Evolutionary conservation across 495 filamentous ascomycete genomes (phyloP).

Genomic region (Penicillium silybi): DNA sequence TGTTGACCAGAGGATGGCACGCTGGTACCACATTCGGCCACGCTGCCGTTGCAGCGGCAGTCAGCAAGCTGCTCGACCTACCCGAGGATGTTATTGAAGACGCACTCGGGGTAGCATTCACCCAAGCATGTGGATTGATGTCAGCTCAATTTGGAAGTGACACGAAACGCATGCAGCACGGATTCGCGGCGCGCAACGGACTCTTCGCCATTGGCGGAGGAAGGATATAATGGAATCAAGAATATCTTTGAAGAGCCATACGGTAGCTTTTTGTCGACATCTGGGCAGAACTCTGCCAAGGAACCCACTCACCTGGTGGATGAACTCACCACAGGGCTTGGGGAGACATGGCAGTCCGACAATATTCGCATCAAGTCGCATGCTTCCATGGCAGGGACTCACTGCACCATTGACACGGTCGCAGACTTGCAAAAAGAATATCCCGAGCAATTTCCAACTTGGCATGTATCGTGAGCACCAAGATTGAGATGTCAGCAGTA

Average conservation of each 20-base stretch:
- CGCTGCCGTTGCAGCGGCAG: conserved; percentile 35
- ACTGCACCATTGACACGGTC: conserved; percentile 31
- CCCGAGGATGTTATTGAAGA: conserved; percentile 26
- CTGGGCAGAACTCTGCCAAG: conserved; percentile 29
- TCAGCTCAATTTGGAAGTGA: conserved; percentile 41
- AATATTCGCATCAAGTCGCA: conserved; percentile 38
- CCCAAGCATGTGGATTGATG: conserved; percentile 41
- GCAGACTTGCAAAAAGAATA: conserved; percentile 20
- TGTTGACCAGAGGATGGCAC: conserved; percentile 42
- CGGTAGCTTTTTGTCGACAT: conserved; percentile 40
- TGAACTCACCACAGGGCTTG: conserved; percentile 32
- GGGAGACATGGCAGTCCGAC: conserved; percentile 34
- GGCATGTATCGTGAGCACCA: conserved; percentile 20
- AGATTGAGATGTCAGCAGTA: conserved; percentile 26
- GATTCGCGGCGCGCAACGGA: conserved; percentile 43
- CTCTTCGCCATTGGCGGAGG: conserved; percentile 37
- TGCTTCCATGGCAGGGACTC: conserved; percentile 35
- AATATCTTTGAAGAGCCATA: conserved; percentile 41
- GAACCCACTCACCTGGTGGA: conserved; percentile 25
- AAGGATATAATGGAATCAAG: conserved; percentile 42
- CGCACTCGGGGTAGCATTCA: conserved; percentile 41
- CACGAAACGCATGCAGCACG: conserved; percentile 46
- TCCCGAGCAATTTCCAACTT: conserved; percentile 16
- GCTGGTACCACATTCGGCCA: conserved; percentile 43
- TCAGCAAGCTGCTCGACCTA: conserved; percentile 34